These are phyloP conservation scores for Rossbeevera mucosa DNA, from an alignment of 768 basidiomycete genomes.

Conservation along the genomic window DNA sequence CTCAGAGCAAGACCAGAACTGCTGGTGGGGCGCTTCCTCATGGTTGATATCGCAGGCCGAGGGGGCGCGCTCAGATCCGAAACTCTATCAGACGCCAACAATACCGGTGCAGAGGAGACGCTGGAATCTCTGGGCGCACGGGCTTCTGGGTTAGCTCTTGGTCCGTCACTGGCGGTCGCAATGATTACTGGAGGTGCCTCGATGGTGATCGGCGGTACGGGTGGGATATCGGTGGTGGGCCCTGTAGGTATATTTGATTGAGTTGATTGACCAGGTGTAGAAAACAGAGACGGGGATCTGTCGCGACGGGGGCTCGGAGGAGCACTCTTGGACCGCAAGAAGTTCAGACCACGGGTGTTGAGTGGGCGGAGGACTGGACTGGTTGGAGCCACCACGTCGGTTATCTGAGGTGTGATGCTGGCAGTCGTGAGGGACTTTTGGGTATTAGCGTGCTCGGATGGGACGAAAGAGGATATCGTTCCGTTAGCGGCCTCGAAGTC, in stretches of 20 bases:
- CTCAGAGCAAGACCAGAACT: conserved; percentile 8
- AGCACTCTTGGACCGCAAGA: conserved; percentile 54
- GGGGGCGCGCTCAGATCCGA: not conserved
- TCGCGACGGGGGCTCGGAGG: conserved; percentile 46
- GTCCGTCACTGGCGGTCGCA: not conserved
- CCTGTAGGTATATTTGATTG: not conserved
- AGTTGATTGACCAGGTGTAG: conserved; percentile 3
- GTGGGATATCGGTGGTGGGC: not conserved
- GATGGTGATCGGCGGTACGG: not conserved
- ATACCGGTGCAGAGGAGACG: not conserved
- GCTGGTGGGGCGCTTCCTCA: conserved; percentile 17
- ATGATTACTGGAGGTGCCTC: not conserved
- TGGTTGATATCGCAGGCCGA: not conserved
- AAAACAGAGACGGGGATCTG: conserved; percentile 3
- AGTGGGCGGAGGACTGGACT: conserved; percentile 36
- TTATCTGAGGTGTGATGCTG: conserved; percentile 4
- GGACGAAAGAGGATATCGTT: conserved; percentile 42
- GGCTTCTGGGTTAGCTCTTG: conserved; percentile 1
- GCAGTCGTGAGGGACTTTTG: conserved; percentile 27
- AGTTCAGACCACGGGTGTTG: conserved; percentile 44
- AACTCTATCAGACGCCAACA: not conserved
- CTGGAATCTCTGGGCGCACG: not conserved
- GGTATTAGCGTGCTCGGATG: conserved; percentile 29
- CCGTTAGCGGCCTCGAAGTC: conserved; percentile 71
- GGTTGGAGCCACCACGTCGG: conserved; percentile 11